Evolutionary conservation across 2,329 filamentous ascomycete species (phyloP).

Genomic region (Pyrenochaeta sp.): DNA sequence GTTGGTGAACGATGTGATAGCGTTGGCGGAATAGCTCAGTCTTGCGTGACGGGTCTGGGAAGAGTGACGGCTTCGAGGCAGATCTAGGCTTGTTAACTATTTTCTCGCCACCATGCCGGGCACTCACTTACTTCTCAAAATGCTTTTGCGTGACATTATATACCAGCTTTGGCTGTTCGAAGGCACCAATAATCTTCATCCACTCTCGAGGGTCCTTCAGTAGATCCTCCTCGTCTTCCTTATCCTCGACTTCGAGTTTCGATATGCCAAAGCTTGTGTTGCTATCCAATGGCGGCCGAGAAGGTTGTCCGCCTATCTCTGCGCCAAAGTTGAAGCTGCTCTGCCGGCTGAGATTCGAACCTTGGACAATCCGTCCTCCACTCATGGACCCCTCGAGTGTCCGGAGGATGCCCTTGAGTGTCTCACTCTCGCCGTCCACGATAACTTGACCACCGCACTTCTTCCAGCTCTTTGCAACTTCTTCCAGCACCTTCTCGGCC

Average conservation of each 20-base stretch:
- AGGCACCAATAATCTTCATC: slow-evolving; percentile 84
- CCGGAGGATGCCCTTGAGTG: slow-evolving; percentile 82
- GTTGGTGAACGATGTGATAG: slow-evolving; percentile 91
- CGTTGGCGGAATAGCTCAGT: slow-evolving; percentile 87
- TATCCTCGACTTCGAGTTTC: slow-evolving; percentile 60
- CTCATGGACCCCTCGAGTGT: slow-evolving; percentile 87
- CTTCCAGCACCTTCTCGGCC: slow-evolving; percentile 90
- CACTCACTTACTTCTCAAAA: slow-evolving; percentile 73
- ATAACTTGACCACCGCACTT: slow-evolving; percentile 87
- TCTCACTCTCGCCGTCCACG: slow-evolving; percentile 77
- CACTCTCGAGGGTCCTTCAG: slow-evolving; percentile 78
- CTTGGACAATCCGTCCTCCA: slow-evolving; percentile 74
- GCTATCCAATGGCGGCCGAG: slow-evolving; percentile 60
- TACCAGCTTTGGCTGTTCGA: slow-evolving; percentile 80
- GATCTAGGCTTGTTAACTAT: slow-evolving; percentile 40
- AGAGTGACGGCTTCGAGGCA: slow-evolving; percentile 52
- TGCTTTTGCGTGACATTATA: slow-evolving; percentile 87
- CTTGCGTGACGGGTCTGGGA: slow-evolving; percentile 82
- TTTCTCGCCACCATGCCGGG: accelerated
- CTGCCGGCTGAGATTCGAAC: slow-evolving; percentile 67
- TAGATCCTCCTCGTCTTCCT: slow-evolving; percentile 66
- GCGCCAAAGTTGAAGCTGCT: slow-evolving; percentile 70
- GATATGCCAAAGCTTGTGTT: slow-evolving; percentile 70
- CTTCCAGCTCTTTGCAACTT: slow-evolving; percentile 92
- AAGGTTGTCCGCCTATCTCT: slow-evolving; percentile 32